Base-by-base conservation (phyloP, 176 grass and related monocot genomes). In the Zea luxurians region DNA sequence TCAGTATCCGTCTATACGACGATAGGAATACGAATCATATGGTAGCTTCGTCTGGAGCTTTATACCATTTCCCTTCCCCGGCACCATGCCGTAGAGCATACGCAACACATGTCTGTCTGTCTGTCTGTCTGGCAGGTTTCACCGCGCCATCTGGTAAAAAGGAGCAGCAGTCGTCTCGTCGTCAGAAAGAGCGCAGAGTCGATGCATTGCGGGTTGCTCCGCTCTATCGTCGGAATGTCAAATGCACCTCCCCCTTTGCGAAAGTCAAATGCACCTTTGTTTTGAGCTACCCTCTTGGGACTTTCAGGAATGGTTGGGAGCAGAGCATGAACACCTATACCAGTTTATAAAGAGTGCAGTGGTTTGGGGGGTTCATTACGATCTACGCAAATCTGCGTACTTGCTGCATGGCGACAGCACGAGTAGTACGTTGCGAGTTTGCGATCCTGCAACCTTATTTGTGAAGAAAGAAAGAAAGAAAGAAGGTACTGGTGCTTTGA, bases 1-100 rank as follows among this genome's bases (percentile, higher is more conserved):
- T 38, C 43, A 64, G 27, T 27, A 27, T 27, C 61, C 21, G 42
- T 11, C 2, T 42, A 13, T 52, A 40, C 38, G 73, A 72, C 45
- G 66, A 16, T 2, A 42, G 13, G 2, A 59, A 11, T 73, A 57
- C 58, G 58, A 60, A 60, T 60, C 52, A 21, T 10, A 60, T 16
- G 20, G 18, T 57, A 11, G 49, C 35, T 41, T 55, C 36, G 8
- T 57, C 38, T 37, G 1, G 17, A 59, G 4, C 72, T n/a, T 0
- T 16, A 46, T 40, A 40, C 38, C 38, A 40, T 53, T 0, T 43
- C 0, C 53, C 50, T 77, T 17, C 48, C 48, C 35, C 57, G 7
- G 38, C 11, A 41, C 44, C 5, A 4, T 81, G 68, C 44, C 43
- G 79, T 81, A 62, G 79, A 50, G 16, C 54, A 5, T 38, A 71